These are phyloP conservation scores for Debaryomyces hansenii DNA, from an alignment of 805 yeast species.

Conservation along the genomic window DNA sequence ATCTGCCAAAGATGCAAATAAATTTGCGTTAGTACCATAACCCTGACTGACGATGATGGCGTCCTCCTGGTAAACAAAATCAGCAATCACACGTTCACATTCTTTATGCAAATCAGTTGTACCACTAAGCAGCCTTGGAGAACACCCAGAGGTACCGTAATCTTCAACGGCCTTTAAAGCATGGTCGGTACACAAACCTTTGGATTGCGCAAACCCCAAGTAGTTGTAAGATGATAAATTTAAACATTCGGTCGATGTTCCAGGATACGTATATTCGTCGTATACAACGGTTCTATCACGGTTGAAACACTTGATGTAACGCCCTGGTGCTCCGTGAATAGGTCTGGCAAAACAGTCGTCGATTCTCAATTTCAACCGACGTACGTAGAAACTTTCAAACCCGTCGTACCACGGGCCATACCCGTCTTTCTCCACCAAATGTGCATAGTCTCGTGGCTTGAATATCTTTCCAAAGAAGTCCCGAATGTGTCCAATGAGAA, in stretches of 20 bases:
- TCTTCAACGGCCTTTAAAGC: constrained; percentile 63
- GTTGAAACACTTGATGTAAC: constrained; percentile 79
- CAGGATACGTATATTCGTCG: constrained; percentile 65
- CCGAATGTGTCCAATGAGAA: constrained; percentile 85
- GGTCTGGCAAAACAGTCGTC: constrained; percentile 96
- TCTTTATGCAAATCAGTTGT: constrained; percentile 69
- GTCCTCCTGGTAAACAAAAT: constrained; percentile 88
- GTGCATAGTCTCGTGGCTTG: constrained; percentile 61
- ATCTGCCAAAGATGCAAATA: constrained; percentile 81
- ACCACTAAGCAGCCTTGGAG: constrained; percentile 75
- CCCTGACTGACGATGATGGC: constrained; percentile 90
- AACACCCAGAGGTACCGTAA: constrained; percentile 77
- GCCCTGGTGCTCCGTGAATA: constrained; percentile 96
- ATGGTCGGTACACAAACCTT: constrained; percentile 83
- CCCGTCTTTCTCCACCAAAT: constrained; percentile 77
- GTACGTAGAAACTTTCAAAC: constrained; percentile 89
- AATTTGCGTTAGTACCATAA: constrained; percentile 89
- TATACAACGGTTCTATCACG: constrained; percentile 69
- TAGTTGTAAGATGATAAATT: constrained; percentile 91
- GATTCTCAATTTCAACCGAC: constrained; percentile 86
- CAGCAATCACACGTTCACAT: constrained; percentile 77
- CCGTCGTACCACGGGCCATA: constrained; percentile 95
- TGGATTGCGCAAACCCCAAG: constrained; percentile 94
- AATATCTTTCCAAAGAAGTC: constrained; percentile 84
- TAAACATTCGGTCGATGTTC: constrained; percentile 72